These are phyloP conservation scores for grape (Vitis vinifera) DNA, from an alignment of 164 flowering plant genomes.

Conservation along the genomic window DNA sequence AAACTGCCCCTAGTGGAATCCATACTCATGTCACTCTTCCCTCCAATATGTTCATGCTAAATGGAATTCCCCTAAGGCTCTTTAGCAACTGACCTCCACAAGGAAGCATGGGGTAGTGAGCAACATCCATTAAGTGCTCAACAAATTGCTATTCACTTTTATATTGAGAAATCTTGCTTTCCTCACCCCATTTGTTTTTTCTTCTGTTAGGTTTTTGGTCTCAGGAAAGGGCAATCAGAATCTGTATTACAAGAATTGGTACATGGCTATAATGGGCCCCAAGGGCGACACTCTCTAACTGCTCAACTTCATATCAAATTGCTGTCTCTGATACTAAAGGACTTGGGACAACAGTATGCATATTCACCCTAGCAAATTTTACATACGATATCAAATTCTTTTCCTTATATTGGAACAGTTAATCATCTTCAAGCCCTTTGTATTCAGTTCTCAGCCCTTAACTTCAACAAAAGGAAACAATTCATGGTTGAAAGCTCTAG, in stretches of 20 bases:
- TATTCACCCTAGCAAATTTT: background rate
- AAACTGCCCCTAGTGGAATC: too few species aligned
- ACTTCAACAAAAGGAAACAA: constrained; percentile 29
- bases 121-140: too few species aligned
- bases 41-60: too few species aligned
- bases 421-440: constrained; percentile 1
- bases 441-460: constrained; percentile 34
- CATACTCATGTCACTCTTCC: too few species aligned
- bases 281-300: constrained; percentile 37
- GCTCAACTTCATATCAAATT: constrained; percentile 55
- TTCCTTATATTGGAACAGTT: background rate
- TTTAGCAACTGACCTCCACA: too few species aligned
- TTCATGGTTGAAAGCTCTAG: constrained; percentile 65
- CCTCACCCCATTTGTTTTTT: background rate
- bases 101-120: too few species aligned
- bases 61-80: too few species aligned
- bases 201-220: constrained; percentile 48
- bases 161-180: background rate
- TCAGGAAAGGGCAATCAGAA: constrained; percentile 68
- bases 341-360: constrained; percentile 56
- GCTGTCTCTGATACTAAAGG: constrained; percentile 45
- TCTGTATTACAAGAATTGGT: constrained; percentile 58
- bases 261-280: constrained; percentile 36
- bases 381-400: background rate
- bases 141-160: too few species aligned